Conservation (phyloP, 805 yeast genomes). For the Naumovozyma baii region DNA sequence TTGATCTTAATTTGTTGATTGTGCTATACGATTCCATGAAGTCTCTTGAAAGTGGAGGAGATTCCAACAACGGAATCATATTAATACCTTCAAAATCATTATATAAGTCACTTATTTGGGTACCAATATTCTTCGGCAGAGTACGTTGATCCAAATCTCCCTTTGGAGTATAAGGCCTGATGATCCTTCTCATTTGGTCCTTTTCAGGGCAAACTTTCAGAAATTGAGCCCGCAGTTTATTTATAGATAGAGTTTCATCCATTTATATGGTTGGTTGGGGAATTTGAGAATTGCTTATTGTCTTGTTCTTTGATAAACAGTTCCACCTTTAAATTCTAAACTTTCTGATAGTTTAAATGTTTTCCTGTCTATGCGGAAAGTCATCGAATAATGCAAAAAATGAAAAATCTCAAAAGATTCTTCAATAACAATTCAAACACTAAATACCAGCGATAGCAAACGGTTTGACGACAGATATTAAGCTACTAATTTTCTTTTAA, state of each 20-base stretch:
- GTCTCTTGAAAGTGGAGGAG: constrained; percentile 24
- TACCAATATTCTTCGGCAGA: not conserved
- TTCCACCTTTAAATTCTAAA: no score
- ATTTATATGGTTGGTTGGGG: no score
- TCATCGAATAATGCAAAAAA: constrained; percentile 3
- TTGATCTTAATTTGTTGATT: constrained; percentile 2
- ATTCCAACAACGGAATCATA: constrained; percentile 16
- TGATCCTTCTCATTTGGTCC: constrained; percentile 24
- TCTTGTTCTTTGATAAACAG: no score
- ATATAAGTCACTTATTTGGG: constrained; percentile 12
- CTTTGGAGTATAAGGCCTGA: constrained; percentile 18
- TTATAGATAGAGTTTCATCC: constrained; percentile 23
- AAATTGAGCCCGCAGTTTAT: constrained; percentile 24
- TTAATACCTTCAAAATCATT: constrained; percentile 14
- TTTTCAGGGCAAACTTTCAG: constrained; percentile 21
- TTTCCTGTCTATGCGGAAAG: no score
- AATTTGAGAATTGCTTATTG: no score
- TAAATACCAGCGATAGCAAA: no score
- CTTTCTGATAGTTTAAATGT: no score
- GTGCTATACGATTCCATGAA: constrained; percentile 14
- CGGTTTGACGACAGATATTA: no score
- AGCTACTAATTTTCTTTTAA: no score
- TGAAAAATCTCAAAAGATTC: constrained; percentile 1
- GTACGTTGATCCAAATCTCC: not conserved
- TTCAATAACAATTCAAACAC: no score